Base-by-base conservation (phyloP, 2,329 filamentous ascomycete genomes). In the Alternaria brassicae region DNA sequence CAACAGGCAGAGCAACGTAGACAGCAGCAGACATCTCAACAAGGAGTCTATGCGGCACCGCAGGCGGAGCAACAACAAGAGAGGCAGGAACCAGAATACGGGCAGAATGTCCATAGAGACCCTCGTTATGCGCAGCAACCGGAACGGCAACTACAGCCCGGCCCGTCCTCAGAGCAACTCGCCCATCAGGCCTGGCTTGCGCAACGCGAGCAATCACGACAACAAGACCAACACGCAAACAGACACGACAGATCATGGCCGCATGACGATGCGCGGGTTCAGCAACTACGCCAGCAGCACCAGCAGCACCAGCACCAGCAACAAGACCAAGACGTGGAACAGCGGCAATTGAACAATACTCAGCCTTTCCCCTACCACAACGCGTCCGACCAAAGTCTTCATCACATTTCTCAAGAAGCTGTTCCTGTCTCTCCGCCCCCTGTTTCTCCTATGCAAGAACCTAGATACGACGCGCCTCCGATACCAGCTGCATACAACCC, bases 401-500 rank as follows among this genome's bases (percentile, higher is more conserved):
- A 47, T 23, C 63, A 69, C 10, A 25, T 52, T 32, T 51, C 57
- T 6, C 60, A 62, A 12, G 42, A 60, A 49, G 52, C 57, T 7
- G 55, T 59, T 5, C 59, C 69, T 3, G 25, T 56, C 30, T 54
- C 63, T 13, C 69, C 72, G 50, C 67, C 69, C 36, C 61, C 67
- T 1, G 69, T 63, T 45, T 66, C 67, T 23, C 65, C 69, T 27
- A 25, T 56, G 25, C 27, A 49, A 19, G 75, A 77, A 37, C 74
- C 75, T 6, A 71, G 62, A 30, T 77, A 78, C 44, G 74, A 78
- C 17, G 75, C 74, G 4, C 74, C 74, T 48, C 71, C 71, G 15
- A 77, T 78, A 48, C 75, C 75, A 30, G 72, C 71, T 19, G 74
- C 75, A 10, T 78, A 78, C 42, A 72, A 50, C 28, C 74, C 70